Base-by-base conservation (phyloP, 2,329 filamentous ascomycete genomes). In the Eutypa lata region DNA sequence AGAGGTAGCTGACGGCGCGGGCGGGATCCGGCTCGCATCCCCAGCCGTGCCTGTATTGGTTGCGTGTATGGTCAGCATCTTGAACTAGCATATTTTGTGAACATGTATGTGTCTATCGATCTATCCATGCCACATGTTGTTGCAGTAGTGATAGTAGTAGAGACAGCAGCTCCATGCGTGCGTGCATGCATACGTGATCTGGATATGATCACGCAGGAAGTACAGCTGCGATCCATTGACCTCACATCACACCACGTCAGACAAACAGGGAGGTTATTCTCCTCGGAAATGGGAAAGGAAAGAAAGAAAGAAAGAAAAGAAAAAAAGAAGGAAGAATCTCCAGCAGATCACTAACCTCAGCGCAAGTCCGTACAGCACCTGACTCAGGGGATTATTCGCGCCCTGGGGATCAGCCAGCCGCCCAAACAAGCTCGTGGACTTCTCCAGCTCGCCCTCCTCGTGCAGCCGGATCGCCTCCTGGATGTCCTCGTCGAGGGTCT, bases 401-500 rank as follows among this genome's bases (percentile, higher is more conserved):
- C 90, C 91, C 50, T 85, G 79, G 0, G 90, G 90, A 68, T 96
- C 87, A 50, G 94, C 94, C 61, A 99, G 77, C 55, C 80, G 78
- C 26, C 85, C 89, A 73, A 99, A 99, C 72, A 97, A 83, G 49
- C 77, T 76, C n/a, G 94, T 97, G 50, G 91, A 94, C 64, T 79
- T 74, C 64, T 85, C 83, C 52, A 96, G 79, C 55, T 94, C 81
- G 53, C 93, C 93, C 46, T 78, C 80, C 72, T 99, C 94, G 69
- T 99, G 94, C 58, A 97, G 78, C 56, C 88, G 82, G 68, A 99
- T 99, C n/a, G 94, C 94, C 73, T 95, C 87, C 72, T 97, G 93
- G 53, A 99, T 96, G 70, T 90, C 86, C 53, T 81, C 79, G 67
- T 87, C 83, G 50, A 80, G 79, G 53, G 73, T 72, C 65, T 81